phyloP scores from a whole-genome alignment of 768 basidiomycete genomes.

The Leucocoprinus birnbaumii region DNA sequence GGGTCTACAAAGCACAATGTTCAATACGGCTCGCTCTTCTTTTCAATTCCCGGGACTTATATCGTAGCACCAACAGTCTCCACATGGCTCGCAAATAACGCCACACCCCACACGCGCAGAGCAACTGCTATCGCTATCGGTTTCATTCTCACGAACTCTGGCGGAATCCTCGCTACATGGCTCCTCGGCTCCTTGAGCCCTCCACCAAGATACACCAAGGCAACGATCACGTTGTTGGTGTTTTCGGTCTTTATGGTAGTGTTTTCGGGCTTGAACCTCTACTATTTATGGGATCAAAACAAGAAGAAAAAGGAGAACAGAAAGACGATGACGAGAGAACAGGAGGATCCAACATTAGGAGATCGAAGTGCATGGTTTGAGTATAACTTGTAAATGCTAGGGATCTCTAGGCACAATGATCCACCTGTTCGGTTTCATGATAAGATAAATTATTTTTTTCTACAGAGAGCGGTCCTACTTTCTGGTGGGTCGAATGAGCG shows the following conservation, averaged over 20 bases:
- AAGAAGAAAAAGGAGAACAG: conserved; percentile 39
- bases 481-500: no score
- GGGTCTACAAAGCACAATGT: conserved; percentile 21
- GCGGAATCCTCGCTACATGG: conserved; percentile 63
- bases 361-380: conserved; percentile 54
- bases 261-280: conserved; percentile 32
- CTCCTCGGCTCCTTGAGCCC: conserved; percentile 49
- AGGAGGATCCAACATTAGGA: conserved; percentile 41
- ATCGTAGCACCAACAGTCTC: conserved; percentile 24
- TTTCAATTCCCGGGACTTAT: conserved; percentile 32
- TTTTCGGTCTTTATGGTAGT: conserved; percentile 38
- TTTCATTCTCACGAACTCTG: conserved; percentile 32
- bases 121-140: conserved; percentile 32
- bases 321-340: conserved; percentile 22
- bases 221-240: conserved; percentile 37
- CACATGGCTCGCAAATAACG: conserved; percentile 37
- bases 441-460: no score
- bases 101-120: conserved; percentile 33
- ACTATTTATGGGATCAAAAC: conserved; percentile 41
- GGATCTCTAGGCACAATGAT: no score
- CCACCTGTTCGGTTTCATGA: no score
- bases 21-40: conserved; percentile 30
- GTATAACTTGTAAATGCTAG: conserved; percentile 49
- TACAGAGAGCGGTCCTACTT: no score
- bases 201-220: conserved; percentile 46